Percentiles rank a stretch among this genome's conserved stretches.
phyloP scores from a whole-genome alignment of 2,329 filamentous ascomycete genomes.

The Cercospora sojina region DNA sequence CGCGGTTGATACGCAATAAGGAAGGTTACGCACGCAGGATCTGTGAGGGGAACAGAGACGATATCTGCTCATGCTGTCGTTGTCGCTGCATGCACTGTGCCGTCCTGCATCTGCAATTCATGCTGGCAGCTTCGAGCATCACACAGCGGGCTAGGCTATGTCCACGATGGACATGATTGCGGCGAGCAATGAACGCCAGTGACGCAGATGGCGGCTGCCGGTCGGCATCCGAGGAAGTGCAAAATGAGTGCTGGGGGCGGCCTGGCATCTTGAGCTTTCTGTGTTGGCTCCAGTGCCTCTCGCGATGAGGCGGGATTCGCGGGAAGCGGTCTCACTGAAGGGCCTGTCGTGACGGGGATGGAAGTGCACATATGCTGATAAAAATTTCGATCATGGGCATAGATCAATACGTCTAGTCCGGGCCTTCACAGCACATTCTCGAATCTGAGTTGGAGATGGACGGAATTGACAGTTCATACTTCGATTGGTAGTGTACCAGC shows the following conservation, averaged over 20 bases:
- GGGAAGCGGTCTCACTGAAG: neutral
- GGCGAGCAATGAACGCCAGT: neutral
- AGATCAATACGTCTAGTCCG: neutral
- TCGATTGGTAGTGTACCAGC: neutral
- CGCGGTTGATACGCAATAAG: neutral
- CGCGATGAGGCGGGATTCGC: neutral
- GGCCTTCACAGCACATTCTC: neutral
- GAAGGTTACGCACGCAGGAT: neutral
- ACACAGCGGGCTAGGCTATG: neutral
- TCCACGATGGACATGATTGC: neutral
- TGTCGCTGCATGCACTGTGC: neutral
- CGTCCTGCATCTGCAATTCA: neutral
- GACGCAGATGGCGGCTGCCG: neutral
- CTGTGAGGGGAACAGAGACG: neutral
- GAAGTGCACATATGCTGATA: neutral
- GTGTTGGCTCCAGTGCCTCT: neutral
- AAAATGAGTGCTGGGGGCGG: neutral
- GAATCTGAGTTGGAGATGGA: neutral
- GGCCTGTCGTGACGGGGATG: neutral
- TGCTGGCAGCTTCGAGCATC: neutral
- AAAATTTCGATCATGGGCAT: neutral
- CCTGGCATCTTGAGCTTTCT: neutral
- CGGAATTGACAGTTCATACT: neutral
- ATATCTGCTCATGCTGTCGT: neutral
- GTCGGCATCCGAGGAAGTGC: neutral